phyloP scores from a whole-genome alignment of 2,329 filamentous ascomycete genomes.

The Pseudopithomyces chartarum region DNA sequence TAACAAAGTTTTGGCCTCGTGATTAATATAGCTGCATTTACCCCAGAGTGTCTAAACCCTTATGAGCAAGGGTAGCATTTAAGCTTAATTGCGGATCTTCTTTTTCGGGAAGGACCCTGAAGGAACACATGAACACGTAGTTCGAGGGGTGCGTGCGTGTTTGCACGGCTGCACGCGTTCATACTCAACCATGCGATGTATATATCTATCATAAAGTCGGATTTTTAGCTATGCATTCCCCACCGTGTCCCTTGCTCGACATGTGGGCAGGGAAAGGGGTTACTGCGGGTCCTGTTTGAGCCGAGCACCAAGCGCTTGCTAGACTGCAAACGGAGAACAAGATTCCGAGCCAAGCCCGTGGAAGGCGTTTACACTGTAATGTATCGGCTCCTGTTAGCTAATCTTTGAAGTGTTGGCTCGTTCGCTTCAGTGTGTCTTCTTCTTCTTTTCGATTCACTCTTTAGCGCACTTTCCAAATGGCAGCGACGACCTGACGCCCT shows the following conservation, averaged over 20 bases:
- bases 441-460: conserved; percentile 8
- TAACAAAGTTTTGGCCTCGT: conserved; percentile 19
- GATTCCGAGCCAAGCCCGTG: conserved; percentile 16
- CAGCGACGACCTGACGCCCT: conserved; percentile 18
- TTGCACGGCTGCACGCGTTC: too few relatives aligned
- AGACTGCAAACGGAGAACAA: conserved; percentile 1
- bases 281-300: not conserved
- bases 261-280: not conserved
- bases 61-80: conserved; percentile 16
- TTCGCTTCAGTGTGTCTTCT: not conserved
- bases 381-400: conserved; percentile 10
- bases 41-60: conserved; percentile 5
- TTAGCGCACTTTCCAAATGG: conserved; percentile 22
- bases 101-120: conserved; percentile 2
- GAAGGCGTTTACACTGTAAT: conserved; percentile 12
- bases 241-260: not conserved
- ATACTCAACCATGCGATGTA: not conserved
- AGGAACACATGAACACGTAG: not conserved
- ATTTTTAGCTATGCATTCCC: not conserved
- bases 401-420: conserved; percentile 1
- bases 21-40: conserved; percentile 16
- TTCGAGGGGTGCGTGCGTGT: not conserved
- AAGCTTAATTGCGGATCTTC: conserved; percentile 18
- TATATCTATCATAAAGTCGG: not conserved
- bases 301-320: conserved; percentile 4